Evolutionary conservation across 495 filamentous ascomycete genomes (phyloP), one percentile per base, ranked within the genome.

Genomic region (Penicillium bialowiezense): DNA sequence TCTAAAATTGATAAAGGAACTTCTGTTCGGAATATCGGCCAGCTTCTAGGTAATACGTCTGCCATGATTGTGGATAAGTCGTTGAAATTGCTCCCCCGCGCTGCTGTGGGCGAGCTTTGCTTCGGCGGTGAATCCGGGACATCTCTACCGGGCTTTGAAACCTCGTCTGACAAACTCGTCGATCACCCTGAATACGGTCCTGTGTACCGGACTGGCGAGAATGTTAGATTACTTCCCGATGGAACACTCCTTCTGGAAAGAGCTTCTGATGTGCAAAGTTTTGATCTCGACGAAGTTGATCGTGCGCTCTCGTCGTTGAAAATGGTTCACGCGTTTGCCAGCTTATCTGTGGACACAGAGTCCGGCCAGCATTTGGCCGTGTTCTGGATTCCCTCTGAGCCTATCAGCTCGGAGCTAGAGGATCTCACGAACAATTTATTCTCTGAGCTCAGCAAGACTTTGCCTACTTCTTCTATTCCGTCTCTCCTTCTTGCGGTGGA

Each of bases 71-170:
- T 89, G 3, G 65, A 70, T 28, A 57, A 61, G 1, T 60, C 65
- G 6, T 60, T 75, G 10, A 51, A 65, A 3, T 28, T 82, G 2
- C 61, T 87, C 7, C 87, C 86, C 0, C 54, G 75, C 0, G 89
- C 89, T n/a, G 82, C 76, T 40, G 65, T 87, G 32, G 89, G 89
- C 14, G 87, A 92, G 62, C 64, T 92, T n/a, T 89, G 82, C 53
- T 90, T 91, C 62, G 89, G 87, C n/a, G 89, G 89, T 1, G 80
- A 84, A 37, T 88, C 91, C 26, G 84, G 73, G 50, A 52, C 65
- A 41, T 37, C 33, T 9, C 9, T 53, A 19, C 20, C 41, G 28
- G 75, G 79, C 38, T 71, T 72, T 58, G 69, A 73, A 1, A 72
- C 76, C 3, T 64, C 86, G 1, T 58, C 67, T 0, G 60, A 66